Evolutionary conservation across 129 eudicot species (phyloP).

Genomic region (Glebionis coronaria): DNA sequence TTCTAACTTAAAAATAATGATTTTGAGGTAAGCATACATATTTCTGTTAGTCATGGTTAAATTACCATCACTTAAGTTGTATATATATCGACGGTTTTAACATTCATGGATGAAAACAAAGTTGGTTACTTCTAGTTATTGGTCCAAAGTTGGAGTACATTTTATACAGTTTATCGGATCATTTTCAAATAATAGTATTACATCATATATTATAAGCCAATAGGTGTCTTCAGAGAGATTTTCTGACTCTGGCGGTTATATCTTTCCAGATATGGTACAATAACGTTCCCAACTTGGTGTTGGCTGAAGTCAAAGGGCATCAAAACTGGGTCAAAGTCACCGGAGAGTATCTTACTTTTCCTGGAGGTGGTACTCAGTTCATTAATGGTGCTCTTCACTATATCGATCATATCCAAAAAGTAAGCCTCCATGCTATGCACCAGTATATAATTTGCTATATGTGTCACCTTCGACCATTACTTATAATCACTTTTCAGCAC

Average conservation of each 20-base stretch:
- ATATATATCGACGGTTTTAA: too few species aligned
- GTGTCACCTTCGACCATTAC: not conserved
- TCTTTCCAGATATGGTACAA: conserved; percentile 51
- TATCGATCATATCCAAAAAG: conserved; percentile 45
- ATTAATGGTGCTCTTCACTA: conserved; percentile 61
- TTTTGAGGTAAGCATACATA: too few species aligned
- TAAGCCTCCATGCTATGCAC: conserved; percentile 5
- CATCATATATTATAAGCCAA: not conserved
- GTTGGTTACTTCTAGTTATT: too few species aligned
- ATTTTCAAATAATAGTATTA: not conserved
- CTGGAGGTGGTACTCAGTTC: conserved; percentile 66
- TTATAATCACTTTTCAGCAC: not conserved
- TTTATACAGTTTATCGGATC: too few species aligned
- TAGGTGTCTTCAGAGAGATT: not conserved
- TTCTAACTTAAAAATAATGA: not conserved
- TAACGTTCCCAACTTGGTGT: conserved; percentile 45
- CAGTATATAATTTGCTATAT: not conserved
- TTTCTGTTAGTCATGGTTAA: too few species aligned
- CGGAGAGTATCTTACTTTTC: conserved; percentile 53
- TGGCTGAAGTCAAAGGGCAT: conserved; percentile 55
- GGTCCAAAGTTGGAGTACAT: too few species aligned
- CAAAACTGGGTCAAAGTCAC: conserved; percentile 68
- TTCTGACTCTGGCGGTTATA: not conserved
- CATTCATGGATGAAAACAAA: too few species aligned
- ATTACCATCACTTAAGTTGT: too few species aligned